Percentiles rank a stretch among this genome's conserved stretches.
phyloP scores from a whole-genome alignment of 345 rosid species.

The Anastatica hierochuntica region DNA sequence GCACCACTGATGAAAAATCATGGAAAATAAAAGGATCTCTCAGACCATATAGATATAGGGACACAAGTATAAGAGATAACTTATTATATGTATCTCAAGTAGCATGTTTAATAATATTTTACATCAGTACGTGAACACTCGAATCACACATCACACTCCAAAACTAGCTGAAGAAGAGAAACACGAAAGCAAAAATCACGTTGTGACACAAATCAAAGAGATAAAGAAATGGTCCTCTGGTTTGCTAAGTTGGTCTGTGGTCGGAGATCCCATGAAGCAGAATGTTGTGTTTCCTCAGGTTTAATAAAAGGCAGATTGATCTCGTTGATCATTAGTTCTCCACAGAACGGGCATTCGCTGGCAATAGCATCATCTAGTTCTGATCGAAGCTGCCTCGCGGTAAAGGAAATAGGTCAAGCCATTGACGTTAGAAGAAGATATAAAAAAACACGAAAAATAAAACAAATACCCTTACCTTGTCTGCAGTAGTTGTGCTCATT shows the following conservation, averaged over 20 bases:
- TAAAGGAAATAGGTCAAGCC: conserved; percentile 5
- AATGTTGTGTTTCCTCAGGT: conserved; percentile 58
- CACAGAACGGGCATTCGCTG: conserved; percentile 90
- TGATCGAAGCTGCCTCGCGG: conserved; percentile 60
- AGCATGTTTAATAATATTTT: conserved; percentile 1
- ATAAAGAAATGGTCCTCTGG: conserved; percentile 54
- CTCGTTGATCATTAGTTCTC: conserved; percentile 85
- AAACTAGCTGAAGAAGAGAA: conserved; percentile 9
- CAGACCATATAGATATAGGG: neutral
- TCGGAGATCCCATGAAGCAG: conserved; percentile 78
- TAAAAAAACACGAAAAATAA: neutral
- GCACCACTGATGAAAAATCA: conserved; percentile 23
- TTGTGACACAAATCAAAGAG: conserved; percentile 10
- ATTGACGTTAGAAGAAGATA: neutral
- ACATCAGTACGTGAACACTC: conserved; percentile 1
- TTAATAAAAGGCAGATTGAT: conserved; percentile 62
- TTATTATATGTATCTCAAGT: conserved; percentile 10
- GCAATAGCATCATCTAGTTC: conserved; percentile 94
- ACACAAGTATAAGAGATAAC: neutral
- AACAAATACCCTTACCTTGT: conserved; percentile 45
- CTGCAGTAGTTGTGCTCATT: conserved; percentile 51
- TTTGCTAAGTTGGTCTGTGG: conserved; percentile 44
- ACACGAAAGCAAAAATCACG: neutral
- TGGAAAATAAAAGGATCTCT: neutral
- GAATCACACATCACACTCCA: conserved; percentile 14